Evolutionary conservation across 768 basidiomycete species (phyloP), one percentile per base, ranked within the genome.

Genomic region (Russula griseocarnosa): DNA sequence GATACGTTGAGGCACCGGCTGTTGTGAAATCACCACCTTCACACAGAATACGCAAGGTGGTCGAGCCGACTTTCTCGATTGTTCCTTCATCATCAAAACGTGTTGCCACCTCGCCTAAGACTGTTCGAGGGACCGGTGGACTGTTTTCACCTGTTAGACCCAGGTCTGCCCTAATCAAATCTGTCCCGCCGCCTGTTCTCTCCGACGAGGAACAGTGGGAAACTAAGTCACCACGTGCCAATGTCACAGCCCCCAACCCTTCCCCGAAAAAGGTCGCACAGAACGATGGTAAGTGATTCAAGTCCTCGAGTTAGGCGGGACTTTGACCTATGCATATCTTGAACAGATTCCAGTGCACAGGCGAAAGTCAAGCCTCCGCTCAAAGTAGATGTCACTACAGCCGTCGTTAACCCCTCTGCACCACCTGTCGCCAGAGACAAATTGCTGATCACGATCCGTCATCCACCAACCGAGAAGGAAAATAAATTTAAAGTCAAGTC

Each of bases 401-500:
- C 20, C 34, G 20, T n/a, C 26, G 57, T n/a, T 18, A 24, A 32
- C 0, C 8, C 26, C 28, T 16, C 53, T 3, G 40, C 38, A 3
- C 55, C 44, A 1, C n/a, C 55, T 46, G 44, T 22, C n/a, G n/a
- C 44, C 8, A 20, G 22, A 11, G 62, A 66, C 18, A 66, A 66
- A 58, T 36, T 66, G 3, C n/a, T 66, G 51, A 64, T 66, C 42
- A 58, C 62, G 14, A 66, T 66, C 44, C 61, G 62, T 13, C 51
- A 66, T 36, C 62, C 42, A 14, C 61, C 61, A 3, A 58, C 65
- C 4, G 56, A 56, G 36, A 66, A 64, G 14, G 65, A 66, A 40
- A 66, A 58, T 28, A 66, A 63, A 32, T 66, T 66, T 28, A 66
- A 64, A 28, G 62, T 66, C 20, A 66, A 66, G 46, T 44, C 30